Conservation (phyloP, 83 land plant genomes). For the Picea mariana region DNA sequence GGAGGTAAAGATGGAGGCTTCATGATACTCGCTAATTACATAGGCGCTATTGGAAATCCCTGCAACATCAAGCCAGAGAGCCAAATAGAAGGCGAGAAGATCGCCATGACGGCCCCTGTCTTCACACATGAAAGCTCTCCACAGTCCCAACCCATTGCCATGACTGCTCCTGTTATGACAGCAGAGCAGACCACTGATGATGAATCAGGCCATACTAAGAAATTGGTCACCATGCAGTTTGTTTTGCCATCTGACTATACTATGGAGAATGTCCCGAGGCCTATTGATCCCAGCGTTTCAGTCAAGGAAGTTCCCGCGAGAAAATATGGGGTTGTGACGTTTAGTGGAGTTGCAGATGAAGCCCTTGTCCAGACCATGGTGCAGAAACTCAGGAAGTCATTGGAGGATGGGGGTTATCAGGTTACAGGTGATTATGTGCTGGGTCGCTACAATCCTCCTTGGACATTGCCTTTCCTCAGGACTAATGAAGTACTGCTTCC, state of each 20-base stretch:
- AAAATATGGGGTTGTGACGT: slow-evolving; percentile 80
- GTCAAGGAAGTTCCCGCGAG: slow-evolving; percentile 65
- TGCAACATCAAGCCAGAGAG: slow-evolving; percentile 55
- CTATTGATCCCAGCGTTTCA: slow-evolving; percentile 76
- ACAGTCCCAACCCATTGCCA: slow-evolving; percentile 65
- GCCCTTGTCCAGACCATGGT: slow-evolving; percentile 61
- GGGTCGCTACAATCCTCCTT: slow-evolving; percentile 93
- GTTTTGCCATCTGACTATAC: slow-evolving; percentile 63
- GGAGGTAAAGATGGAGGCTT: slow-evolving; percentile 86
- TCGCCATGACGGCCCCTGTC: slow-evolving; percentile 80
- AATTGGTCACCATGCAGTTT: slow-evolving; percentile 83
- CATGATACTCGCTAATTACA: slow-evolving; percentile 82
- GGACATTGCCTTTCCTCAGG: slow-evolving; percentile 78
- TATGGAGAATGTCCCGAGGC: slow-evolving; percentile 75
- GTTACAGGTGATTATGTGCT: slow-evolving; percentile 66
- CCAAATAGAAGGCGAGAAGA: slow-evolving; percentile 35
- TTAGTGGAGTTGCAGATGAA: slow-evolving; percentile 70
- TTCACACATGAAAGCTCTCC: slow-evolving; percentile 33
- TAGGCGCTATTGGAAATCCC: slow-evolving; percentile 88
- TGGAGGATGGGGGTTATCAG: slow-evolving; percentile 79
- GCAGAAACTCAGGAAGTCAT: slow-evolving; percentile 42
- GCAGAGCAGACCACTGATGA: slow-evolving; percentile 20
- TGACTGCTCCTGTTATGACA: slow-evolving; percentile 95
- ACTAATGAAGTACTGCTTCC: slow-evolving; percentile 97
- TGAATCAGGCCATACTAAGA: slow-evolving; percentile 16